Percentiles rank a stretch among this genome's conserved stretches.
Conservation (phyloP, 2,329 filamentous ascomycete genomes). For the Exophiala aquamarina region DNA sequence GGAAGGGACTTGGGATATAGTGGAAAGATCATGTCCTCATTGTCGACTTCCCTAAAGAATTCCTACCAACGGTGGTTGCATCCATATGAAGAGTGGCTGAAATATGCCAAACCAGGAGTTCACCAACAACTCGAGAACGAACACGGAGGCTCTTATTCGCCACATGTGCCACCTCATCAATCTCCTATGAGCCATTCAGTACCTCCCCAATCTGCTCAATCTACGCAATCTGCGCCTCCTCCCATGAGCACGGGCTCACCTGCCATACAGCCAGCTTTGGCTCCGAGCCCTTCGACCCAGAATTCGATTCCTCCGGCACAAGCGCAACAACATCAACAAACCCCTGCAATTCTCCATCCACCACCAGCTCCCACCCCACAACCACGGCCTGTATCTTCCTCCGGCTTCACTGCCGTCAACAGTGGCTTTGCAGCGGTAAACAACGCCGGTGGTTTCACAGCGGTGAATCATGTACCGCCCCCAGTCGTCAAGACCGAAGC, state of each 20-base stretch:
- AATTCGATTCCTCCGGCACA: slow-evolving; percentile 26
- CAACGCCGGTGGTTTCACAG: slow-evolving; percentile 45
- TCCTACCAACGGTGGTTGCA: slow-evolving; percentile 96
- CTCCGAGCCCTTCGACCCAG: slow-evolving; percentile 9
- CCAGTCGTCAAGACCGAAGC: slow-evolving; percentile 50
- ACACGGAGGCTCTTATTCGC: slow-evolving; percentile 86
- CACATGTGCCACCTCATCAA: slow-evolving; percentile 62
- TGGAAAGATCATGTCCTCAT: slow-evolving; percentile 98
- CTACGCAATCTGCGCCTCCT: slow-evolving; percentile 27
- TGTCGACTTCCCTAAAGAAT: slow-evolving; percentile 97
- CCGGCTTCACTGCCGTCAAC: slow-evolving; percentile 74
- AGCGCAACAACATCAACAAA: slow-evolving; percentile 32
- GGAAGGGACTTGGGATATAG: slow-evolving; percentile 95
- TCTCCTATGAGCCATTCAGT: slow-evolving; percentile 65
- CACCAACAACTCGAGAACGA: slow-evolving; percentile 92
- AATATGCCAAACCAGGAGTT: slow-evolving; percentile 89
- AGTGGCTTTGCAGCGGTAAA: slow-evolving; percentile 63
- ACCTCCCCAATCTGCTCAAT: slow-evolving; percentile 49
- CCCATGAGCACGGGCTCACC: slow-evolving; percentile 43
- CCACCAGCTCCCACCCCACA: slow-evolving; percentile 37
- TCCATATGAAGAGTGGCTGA: slow-evolving; percentile 93
- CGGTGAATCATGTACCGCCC: slow-evolving; percentile 39
- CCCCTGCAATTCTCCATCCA: slow-evolving; percentile 30
- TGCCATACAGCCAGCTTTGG: slow-evolving; percentile 48
- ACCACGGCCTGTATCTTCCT: slow-evolving; percentile 38